These are phyloP conservation scores for Plantago lanceolata DNA, from an alignment of 305 asterid genomes.

Conservation along the genomic window DNA sequence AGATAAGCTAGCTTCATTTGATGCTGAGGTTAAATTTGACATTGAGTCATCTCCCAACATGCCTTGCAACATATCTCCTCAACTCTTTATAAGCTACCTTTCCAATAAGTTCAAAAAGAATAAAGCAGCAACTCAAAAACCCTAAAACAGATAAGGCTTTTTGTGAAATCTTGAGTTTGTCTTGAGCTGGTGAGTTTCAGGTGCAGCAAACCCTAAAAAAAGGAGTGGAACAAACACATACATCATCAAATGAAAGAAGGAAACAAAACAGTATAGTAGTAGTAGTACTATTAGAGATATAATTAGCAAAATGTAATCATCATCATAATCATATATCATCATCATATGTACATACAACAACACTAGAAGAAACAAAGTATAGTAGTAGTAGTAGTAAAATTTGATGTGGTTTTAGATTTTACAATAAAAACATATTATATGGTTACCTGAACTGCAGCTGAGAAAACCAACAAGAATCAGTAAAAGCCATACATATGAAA, in stretches of 20 bases:
- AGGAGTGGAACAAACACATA: constrained; percentile 3
- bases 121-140: constrained; percentile 27
- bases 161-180: constrained; percentile 11
- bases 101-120: neutral
- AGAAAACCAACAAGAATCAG: constrained; percentile 44
- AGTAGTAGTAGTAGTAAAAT: too few relatives aligned
- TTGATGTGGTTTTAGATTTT: constrained; percentile 25
- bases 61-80: constrained; percentile 38
- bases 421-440: constrained; percentile 47
- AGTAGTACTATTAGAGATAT: constrained; percentile 17
- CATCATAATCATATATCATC: too few relatives aligned
- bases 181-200: constrained; percentile 4
- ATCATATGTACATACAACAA: neutral
- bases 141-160: constrained; percentile 32
- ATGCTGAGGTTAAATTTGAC: constrained; percentile 71
- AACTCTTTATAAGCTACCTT: constrained; percentile 16
- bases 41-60: constrained; percentile 46
- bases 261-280: constrained; percentile 29
- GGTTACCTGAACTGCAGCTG: constrained; percentile 47
- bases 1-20: constrained; percentile 63
- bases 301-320: neutral
- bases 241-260: neutral
- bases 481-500: constrained; percentile 60
- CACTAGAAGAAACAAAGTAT: neutral
- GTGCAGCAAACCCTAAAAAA: constrained; percentile 28